Base-by-base conservation (phyloP, 805 yeast genomes). In the Metschnikowia corniflorae region DNA sequence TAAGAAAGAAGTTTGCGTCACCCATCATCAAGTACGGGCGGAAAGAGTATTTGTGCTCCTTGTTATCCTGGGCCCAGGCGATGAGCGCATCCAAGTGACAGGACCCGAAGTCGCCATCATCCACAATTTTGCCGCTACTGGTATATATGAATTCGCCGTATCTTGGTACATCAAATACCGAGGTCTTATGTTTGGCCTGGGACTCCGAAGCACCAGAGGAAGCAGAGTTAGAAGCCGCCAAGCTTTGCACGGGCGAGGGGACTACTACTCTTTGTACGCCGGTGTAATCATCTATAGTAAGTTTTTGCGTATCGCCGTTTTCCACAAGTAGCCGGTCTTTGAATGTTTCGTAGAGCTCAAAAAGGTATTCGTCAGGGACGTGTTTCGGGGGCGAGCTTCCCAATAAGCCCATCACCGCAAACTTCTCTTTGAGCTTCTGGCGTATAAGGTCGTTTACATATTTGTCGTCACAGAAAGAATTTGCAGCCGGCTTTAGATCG, bases 341-440 rank as follows among this genome's bases (percentile, higher is more conserved):
- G 47, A 64, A 66, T 7, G 51, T 54, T 15, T 49, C 52, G 44
- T 48, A 65, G 22, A 64, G 43, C 35, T 63, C 67, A 30, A 42
- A 53, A 5, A 63, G 39, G 21, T 63, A 57, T 3, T 54, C 55
- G 29, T 61, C 63, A 16, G 55, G 44, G 14, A 48, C 31, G n/a
- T 40, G 35, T 17, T 54, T 54, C 48, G 50, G 54, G 7, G 69
- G 70, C 20, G 46, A 46, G 10, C 51, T 42, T 5, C 71, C 71
- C 35, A 66, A 49, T 0, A 58, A 55, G 1, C 72, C 72, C 16
- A 62, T 26, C 7, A 61, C 56, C 1, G 63, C 52, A 30, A 68
- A 49, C 40, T 65, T 65, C 37, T 61, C 63, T 5, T 53, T 31
- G 4, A 67, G 40, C 39, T 65, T 67, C 7, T 56, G 55, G 37